phyloP scores from a whole-genome alignment of 768 basidiomycete genomes.

The Chalciporus sphaerocephalus region DNA sequence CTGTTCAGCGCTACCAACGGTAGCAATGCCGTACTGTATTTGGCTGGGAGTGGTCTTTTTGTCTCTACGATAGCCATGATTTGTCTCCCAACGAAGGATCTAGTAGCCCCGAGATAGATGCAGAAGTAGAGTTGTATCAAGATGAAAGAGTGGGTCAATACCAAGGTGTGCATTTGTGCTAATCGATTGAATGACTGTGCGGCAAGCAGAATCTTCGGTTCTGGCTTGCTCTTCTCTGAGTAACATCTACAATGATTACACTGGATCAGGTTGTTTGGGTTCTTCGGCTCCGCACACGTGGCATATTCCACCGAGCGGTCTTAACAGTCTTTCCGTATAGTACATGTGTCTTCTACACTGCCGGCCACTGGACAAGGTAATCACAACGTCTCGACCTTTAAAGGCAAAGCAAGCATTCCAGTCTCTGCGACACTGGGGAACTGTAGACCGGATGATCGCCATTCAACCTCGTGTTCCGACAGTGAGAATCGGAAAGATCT shows the following conservation, averaged over 20 bases:
- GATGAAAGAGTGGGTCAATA: no score
- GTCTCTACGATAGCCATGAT: slow-evolving; percentile 6
- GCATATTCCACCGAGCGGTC: no score
- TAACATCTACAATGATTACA: no score
- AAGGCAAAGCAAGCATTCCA: neutral
- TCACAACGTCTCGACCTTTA: neutral
- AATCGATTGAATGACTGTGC: no score
- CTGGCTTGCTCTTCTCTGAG: no score
- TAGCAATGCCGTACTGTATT: slow-evolving; percentile 7
- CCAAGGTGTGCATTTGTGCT: no score
- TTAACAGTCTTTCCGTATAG: no score
- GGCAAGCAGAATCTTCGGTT: no score
- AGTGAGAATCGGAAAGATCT: neutral
- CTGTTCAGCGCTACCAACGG: slow-evolving; percentile 5
- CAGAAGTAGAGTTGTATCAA: no score
- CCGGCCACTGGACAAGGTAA: neutral
- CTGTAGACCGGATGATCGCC: slow-evolving; percentile 5
- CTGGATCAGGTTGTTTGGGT: no score
- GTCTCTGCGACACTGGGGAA: slow-evolving; percentile 1
- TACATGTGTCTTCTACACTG: no score
- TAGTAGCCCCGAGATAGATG: slow-evolving; percentile 12
- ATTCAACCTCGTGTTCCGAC: neutral
- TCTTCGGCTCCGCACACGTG: no score
- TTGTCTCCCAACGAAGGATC: slow-evolving; percentile 9
- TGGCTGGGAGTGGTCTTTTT: slow-evolving; percentile 11